These are phyloP conservation scores for Tylopilus plumbeoviolaceoides DNA, from an alignment of 768 basidiomycete genomes.

Conservation along the genomic window DNA sequence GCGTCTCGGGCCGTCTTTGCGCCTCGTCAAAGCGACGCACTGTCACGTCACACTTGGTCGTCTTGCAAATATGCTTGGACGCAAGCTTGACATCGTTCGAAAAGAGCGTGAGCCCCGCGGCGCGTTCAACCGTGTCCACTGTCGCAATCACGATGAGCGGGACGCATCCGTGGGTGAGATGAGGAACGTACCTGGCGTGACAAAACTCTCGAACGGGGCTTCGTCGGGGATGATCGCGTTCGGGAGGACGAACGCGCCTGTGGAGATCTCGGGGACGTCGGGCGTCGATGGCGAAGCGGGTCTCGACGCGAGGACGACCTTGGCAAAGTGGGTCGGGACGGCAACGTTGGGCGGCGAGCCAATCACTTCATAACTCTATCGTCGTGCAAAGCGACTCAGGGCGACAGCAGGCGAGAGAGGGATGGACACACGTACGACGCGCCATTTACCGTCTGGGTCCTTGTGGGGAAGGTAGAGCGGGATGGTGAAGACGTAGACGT, in stretches of 20 bases:
- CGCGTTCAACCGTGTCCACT: slow-evolving; percentile 92
- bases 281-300: slow-evolving; percentile 72
- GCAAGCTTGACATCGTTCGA: slow-evolving; percentile 69
- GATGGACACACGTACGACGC: slow-evolving; percentile 64
- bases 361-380: slow-evolving; percentile 89
- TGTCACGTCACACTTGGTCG: slow-evolving; percentile 83
- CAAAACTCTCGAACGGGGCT: slow-evolving; percentile 73
- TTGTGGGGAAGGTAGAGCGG: slow-evolving; percentile 91
- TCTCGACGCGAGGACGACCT: slow-evolving; percentile 80
- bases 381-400: not conserved
- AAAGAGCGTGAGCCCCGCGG: slow-evolving; percentile 85
- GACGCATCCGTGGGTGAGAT: not conserved
- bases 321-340: slow-evolving; percentile 98
- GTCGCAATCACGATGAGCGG: not conserved
- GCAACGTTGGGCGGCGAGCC: slow-evolving; percentile 85
- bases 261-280: slow-evolving; percentile 68
- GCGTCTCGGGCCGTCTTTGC: slow-evolving; percentile 57
- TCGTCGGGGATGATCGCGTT: slow-evolving; percentile 91
- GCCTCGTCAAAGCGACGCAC: slow-evolving; percentile 90
- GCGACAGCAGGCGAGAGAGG: not conserved
- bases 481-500: slow-evolving; percentile 97
- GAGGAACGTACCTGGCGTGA: slow-evolving; percentile 61
- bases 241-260: slow-evolving; percentile 94
- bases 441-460: slow-evolving; percentile 90
- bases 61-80: slow-evolving; percentile 85